Percentiles rank a stretch among this genome's conserved stretches.
phyloP scores from a whole-genome alignment of 129 eudicot species.

The Flaveria brownii region DNA sequence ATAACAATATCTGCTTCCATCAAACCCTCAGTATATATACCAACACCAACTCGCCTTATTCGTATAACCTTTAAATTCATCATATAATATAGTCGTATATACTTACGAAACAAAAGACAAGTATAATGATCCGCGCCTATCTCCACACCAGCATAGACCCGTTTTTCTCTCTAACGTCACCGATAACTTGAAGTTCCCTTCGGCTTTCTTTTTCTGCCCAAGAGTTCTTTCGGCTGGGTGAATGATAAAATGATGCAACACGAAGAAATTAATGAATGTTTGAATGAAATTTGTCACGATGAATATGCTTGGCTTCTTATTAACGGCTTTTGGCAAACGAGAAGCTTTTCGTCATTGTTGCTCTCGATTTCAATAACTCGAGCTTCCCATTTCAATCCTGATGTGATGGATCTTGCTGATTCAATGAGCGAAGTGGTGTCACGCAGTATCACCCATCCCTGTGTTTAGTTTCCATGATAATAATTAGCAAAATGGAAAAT shows the following conservation, averaged over 20 bases:
- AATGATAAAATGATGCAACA: conserved; percentile 22
- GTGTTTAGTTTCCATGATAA: conserved; percentile 21
- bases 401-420: conserved; percentile 61
- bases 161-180: conserved; percentile 16
- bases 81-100: conserved; percentile 40
- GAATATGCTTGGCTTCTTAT: conserved; percentile 61
- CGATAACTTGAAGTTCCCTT: conserved; percentile 28
- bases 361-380: conserved; percentile 89
- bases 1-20: conserved; percentile 28
- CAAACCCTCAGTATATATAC: conserved; percentile 32
- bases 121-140: conserved; percentile 47
- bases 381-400: conserved; percentile 88
- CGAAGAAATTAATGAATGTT: conserved; percentile 43
- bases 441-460: conserved; percentile 94
- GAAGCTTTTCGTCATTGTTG: conserved; percentile 80
- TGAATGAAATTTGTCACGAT: conserved; percentile 38
- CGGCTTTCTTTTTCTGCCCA: conserved; percentile 49
- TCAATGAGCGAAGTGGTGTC: conserved; percentile 66
- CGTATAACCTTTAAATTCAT: conserved; percentile 43
- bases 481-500: conserved; percentile 22
- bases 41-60: conserved; percentile 40
- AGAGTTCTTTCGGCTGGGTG: conserved; percentile 45
- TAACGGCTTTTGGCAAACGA: conserved; percentile 91
- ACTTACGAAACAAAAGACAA: conserved; percentile 41
- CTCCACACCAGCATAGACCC: conserved; percentile 23